Percentiles rank a stretch among this genome's conserved stretches.
Evolutionary conservation across 352 stramenopile species (phyloP).

Genomic region (Globisporangium irregulare): DNA sequence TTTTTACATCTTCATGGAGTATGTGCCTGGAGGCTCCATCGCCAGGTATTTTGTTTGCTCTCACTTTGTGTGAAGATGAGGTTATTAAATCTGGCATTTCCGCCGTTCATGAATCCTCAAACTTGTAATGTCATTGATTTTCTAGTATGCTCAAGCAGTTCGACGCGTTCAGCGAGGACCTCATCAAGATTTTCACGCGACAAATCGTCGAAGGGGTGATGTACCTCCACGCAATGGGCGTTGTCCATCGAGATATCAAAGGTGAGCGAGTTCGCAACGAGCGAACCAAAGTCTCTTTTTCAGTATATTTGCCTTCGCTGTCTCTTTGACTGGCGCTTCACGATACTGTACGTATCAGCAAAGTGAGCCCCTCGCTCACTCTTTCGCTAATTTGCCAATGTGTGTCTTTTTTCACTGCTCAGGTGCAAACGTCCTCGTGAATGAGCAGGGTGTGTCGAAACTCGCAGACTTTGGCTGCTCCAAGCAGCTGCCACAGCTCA

Average conservation of each 20-base stretch:
- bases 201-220: conserved; percentile 91
- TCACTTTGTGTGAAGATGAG: not conserved
- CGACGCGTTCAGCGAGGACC: conserved; percentile 88
- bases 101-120: not conserved
- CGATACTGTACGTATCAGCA: not conserved
- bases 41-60: conserved; percentile 27
- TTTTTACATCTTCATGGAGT: conserved; percentile 97
- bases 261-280: conserved; percentile 22
- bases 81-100: not conserved
- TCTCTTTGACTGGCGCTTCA: not conserved
- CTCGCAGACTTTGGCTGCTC: conserved; percentile 90
- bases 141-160: conserved; percentile 89
- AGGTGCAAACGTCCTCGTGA: conserved; percentile 89
- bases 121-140: not conserved
- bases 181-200: conserved; percentile 89
- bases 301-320: not conserved
- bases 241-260: conserved; percentile 95
- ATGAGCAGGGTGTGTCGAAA: conserved; percentile 83
- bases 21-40: conserved; percentile 91
- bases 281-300: not conserved
- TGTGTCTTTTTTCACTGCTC: not conserved
- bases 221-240: conserved; percentile 90
- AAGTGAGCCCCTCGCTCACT: not conserved
- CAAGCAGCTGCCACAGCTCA: conserved; percentile 73
- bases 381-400: not conserved